Conservation (phyloP, 352 stramenopile genomes). For the Albugo laibachii region DNA sequence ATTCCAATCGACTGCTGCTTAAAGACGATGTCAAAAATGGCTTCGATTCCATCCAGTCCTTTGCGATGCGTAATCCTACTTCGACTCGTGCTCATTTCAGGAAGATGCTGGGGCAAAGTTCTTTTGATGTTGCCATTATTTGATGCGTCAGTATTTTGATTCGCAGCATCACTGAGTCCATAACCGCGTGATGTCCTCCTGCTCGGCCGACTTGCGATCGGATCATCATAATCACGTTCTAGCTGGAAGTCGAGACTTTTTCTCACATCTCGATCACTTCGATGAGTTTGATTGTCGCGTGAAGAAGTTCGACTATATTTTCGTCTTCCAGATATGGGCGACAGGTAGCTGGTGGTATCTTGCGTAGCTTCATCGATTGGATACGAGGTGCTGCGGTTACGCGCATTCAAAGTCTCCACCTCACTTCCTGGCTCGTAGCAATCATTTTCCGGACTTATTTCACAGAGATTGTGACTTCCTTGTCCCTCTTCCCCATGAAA, state of each 20-base stretch:
- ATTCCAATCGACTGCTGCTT: slow-evolving; percentile 70
- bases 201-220: neutral
- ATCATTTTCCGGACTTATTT: neutral
- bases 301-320: no score
- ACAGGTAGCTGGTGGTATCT: neutral
- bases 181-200: neutral
- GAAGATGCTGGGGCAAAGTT: neutral
- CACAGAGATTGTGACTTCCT: neutral
- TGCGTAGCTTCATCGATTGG: neutral
- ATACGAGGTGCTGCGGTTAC: neutral
- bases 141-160: neutral
- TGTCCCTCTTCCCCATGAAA: slow-evolving; percentile 8
- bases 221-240: no score
- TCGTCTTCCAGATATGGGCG: neutral
- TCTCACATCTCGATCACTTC: neutral
- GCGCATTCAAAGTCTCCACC: neutral
- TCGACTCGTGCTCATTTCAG: no score
- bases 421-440: neutral
- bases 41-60: slow-evolving; percentile 36
- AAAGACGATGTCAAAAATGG: slow-evolving; percentile 74
- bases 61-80: slow-evolving; percentile 8
- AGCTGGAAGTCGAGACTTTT: no score
- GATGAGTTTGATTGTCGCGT: no score
- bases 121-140: neutral
- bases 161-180: neutral